Conservation (phyloP, 1,284 basidiomycete genomes). For the Wolfiporia cocos region DNA sequence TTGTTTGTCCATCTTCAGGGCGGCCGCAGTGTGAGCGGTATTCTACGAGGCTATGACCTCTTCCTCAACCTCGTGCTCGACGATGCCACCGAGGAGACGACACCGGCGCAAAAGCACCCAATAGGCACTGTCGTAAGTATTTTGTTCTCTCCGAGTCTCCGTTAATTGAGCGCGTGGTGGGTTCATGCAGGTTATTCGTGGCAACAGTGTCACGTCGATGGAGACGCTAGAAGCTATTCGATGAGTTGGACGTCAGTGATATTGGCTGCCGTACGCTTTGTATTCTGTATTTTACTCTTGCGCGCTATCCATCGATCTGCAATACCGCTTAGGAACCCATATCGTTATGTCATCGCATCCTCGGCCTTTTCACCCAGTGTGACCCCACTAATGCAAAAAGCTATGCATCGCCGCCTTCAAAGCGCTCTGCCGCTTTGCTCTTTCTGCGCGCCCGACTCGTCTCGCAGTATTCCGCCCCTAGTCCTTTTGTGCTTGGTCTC, state of each 20-base stretch:
- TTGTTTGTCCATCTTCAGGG: conserved; percentile 95
- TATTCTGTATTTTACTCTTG: conserved; percentile 3
- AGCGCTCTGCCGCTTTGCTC: no score
- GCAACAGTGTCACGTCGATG: conserved; percentile 92
- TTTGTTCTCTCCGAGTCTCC: conserved; percentile 1
- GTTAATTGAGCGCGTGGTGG: conserved; percentile 9
- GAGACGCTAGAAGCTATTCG: conserved; percentile 73
- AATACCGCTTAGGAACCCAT: no score
- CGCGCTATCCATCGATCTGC: background rate
- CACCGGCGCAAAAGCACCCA: conserved; percentile 82
- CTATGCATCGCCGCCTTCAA: no score
- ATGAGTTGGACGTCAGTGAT: conserved; percentile 11
- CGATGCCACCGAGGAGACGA: conserved; percentile 89
- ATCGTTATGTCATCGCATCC: no score
- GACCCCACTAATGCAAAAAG: no score
- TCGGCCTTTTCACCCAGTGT: no score
- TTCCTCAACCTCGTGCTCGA: conserved; percentile 99
- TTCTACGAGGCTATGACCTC: conserved; percentile 96
- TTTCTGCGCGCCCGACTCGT: no score
- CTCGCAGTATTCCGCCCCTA: no score
- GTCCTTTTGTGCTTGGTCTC: no score
- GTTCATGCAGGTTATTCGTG: conserved; percentile 78
- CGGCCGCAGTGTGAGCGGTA: conserved; percentile 92
- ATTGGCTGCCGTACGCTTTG: conserved; percentile 2
- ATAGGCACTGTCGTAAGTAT: conserved; percentile 84